These are phyloP conservation scores for Ganoderma meredithae DNA, from an alignment of 1,284 basidiomycete species.

Conservation along the genomic window DNA sequence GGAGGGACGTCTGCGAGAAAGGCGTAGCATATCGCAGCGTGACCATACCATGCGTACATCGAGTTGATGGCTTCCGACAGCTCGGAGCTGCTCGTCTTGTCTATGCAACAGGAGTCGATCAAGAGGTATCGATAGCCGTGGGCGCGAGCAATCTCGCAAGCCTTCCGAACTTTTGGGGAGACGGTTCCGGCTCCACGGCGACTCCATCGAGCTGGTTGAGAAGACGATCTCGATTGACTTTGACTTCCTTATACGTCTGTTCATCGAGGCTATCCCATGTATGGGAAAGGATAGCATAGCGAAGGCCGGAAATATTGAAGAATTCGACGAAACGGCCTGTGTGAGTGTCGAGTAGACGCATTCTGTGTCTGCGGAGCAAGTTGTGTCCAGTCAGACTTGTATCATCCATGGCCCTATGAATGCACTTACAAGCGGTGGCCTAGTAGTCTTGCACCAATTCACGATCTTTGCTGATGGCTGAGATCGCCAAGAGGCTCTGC, in stretches of 20 bases:
- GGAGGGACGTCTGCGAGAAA: slow-evolving; percentile 4
- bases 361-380: background rate
- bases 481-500: background rate
- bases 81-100: slow-evolving; percentile 12
- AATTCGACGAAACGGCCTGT: background rate
- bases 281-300: slow-evolving; percentile 2
- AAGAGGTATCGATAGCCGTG: background rate
- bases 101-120: slow-evolving; percentile 8
- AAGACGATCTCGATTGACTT: background rate
- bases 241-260: slow-evolving; percentile 2
- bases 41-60: slow-evolving; percentile 12
- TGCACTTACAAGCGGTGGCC: background rate
- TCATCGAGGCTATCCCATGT: background rate
- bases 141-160: background rate
- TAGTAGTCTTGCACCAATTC: background rate
- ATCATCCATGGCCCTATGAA: background rate
- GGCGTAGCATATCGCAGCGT: slow-evolving; percentile 8
- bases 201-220: background rate
- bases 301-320: background rate
- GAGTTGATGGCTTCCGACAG: slow-evolving; percentile 11
- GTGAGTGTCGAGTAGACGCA: background rate
- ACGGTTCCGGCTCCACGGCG: background rate
- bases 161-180: background rate
- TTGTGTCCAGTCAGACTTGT: background rate
- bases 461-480: background rate